These are phyloP conservation scores for Neurospora sp. DNA, from an alignment of 495 filamentous ascomycete genomes.

Conservation along the genomic window DNA sequence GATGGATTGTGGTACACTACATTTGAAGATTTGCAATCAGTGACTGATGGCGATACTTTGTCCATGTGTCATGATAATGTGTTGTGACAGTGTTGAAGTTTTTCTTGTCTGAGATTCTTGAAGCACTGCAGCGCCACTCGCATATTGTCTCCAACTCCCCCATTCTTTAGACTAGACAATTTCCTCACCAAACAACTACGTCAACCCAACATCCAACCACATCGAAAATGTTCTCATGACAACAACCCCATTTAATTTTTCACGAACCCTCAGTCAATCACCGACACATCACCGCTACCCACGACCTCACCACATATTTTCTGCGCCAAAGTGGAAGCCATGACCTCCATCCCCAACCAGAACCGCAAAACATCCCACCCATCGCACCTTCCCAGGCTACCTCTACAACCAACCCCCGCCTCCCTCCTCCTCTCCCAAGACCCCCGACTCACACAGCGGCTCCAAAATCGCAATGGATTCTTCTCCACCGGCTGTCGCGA, in stretches of 20 bases:
- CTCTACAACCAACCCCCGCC: neutral
- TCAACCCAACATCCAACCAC: neutral
- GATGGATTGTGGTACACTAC: neutral
- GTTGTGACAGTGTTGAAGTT: neutral
- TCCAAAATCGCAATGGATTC: constrained; percentile 6
- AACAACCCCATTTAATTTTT: neutral
- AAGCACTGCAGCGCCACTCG: neutral
- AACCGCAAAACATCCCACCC: neutral
- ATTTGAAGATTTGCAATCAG: neutral
- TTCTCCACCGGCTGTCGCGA: constrained; percentile 29
- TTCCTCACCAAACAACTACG: neutral
- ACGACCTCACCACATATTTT: neutral
- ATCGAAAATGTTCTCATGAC: neutral
- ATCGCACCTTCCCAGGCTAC: neutral
- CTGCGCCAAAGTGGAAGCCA: neutral
- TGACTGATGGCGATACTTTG: neutral
- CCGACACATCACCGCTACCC: neutral
- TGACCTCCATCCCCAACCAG: neutral
- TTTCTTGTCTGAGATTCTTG: neutral
- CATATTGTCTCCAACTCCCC: neutral
- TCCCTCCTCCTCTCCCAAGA: neutral
- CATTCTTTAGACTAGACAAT: neutral
- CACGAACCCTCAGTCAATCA: neutral
- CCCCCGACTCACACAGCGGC: constrained; percentile 1
- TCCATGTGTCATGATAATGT: neutral